These are phyloP conservation scores for Oryza australiensis DNA, from an alignment of 176 grass and related monocot species.

Conservation along the genomic window DNA sequence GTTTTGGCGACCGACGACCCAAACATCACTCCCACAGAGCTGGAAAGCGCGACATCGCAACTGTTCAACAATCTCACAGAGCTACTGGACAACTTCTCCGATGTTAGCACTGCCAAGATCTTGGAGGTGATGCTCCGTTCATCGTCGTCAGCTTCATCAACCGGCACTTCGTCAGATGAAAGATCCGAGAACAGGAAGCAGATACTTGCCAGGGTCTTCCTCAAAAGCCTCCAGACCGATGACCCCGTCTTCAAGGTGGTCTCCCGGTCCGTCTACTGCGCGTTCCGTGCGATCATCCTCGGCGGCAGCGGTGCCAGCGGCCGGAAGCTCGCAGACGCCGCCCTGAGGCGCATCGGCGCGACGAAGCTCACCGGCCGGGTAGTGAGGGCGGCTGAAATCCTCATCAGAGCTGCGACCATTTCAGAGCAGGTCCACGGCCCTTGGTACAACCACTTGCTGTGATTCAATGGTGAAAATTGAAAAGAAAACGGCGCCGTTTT, in stretches of 20 bases:
- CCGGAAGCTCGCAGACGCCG: conserved; percentile 53
- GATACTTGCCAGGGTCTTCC: conserved; percentile 69
- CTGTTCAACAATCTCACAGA: conserved; percentile 45
- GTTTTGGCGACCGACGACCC: conserved; percentile 62
- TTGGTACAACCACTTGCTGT: conserved; percentile 67
- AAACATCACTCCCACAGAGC: conserved; percentile 34
- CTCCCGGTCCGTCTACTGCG: conserved; percentile 64
- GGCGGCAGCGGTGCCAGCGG: conserved; percentile 58
- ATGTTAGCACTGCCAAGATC: conserved; percentile 67
- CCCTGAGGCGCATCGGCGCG: conserved; percentile 57
- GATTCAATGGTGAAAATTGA: conserved; percentile 24
- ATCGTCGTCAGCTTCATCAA: neutral
- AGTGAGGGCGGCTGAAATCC: conserved; percentile 43
- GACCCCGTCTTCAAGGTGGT: conserved; percentile 73
- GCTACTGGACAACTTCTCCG: conserved; percentile 54
- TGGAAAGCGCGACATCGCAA: conserved; percentile 42
- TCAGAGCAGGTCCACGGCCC: conserved; percentile 71
- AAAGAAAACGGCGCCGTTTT: neutral
- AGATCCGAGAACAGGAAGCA: conserved; percentile 51
- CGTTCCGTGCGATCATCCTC: conserved; percentile 57
- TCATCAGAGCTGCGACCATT: conserved; percentile 49
- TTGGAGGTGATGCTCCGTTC: conserved; percentile 50
- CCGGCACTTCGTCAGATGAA: conserved; percentile 31
- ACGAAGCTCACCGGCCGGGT: conserved; percentile 45
- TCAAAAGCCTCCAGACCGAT: conserved; percentile 73